Percentiles rank a stretch among this genome's conserved stretches.
Conservation (phyloP, 2,329 filamentous ascomycete genomes). For the Fusarium pseudoanthophilum region DNA sequence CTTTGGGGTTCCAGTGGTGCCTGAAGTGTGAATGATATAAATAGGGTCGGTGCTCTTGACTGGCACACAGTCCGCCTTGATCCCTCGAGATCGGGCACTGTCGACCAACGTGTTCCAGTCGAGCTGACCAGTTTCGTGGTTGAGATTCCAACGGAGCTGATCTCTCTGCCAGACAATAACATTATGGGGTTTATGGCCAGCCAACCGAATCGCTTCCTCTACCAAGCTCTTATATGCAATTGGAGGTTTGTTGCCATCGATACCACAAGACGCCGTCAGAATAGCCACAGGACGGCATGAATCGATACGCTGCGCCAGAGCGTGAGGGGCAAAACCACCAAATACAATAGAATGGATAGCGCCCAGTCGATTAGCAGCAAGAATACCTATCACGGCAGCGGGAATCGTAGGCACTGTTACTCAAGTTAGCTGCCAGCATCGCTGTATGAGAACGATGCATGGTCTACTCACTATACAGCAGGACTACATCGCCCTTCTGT, state of each 20-base stretch:
- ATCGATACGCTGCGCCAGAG: slow-evolving; percentile 89
- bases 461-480: slow-evolving; percentile 82
- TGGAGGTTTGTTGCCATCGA: slow-evolving; percentile 85
- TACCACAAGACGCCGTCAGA: slow-evolving; percentile 90
- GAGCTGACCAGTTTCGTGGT: slow-evolving; percentile 74
- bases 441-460: background rate
- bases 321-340: slow-evolving; percentile 85
- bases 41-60: slow-evolving; percentile 80
- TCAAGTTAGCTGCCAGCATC: background rate
- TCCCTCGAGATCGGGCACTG: slow-evolving; percentile 72
- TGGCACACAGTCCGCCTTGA: slow-evolving; percentile 79
- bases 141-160: slow-evolving; percentile 78
- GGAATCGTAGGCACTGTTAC: slow-evolving; percentile 93
- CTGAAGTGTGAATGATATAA: slow-evolving; percentile 92
- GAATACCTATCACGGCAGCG: slow-evolving; percentile 84
- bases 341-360: slow-evolving; percentile 94
- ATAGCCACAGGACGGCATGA: slow-evolving; percentile 79
- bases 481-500: slow-evolving; percentile 83
- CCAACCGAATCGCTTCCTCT: slow-evolving; percentile 74
- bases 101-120: slow-evolving; percentile 83
- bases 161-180: slow-evolving; percentile 88
- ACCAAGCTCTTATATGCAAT: slow-evolving; percentile 82
- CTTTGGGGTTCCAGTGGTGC: slow-evolving; percentile 85
- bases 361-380: slow-evolving; percentile 83
- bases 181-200: slow-evolving; percentile 75